Percentiles rank a stretch among this genome's conserved stretches.
Evolutionary conservation across 2,329 filamentous ascomycete species (phyloP).

Genomic region (Venturiaceae sp.): DNA sequence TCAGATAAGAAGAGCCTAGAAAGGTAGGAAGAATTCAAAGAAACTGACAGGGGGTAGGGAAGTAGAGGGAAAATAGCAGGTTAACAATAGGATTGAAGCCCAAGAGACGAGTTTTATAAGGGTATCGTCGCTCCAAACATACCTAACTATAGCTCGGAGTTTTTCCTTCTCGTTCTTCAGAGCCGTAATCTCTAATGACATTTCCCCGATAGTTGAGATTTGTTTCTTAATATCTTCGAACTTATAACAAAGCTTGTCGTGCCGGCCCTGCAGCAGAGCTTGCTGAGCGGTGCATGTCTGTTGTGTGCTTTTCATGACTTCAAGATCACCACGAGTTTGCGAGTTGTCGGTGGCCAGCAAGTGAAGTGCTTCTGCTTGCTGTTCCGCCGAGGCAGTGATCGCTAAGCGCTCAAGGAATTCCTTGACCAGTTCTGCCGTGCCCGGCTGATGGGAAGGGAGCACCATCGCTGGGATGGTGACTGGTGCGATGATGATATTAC

Average conservation of each 20-base stretch:
- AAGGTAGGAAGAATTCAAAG: background rate
- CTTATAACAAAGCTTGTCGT: background rate
- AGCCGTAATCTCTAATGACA: background rate
- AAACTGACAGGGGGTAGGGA: background rate
- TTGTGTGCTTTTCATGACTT: background rate
- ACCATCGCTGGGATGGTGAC: background rate
- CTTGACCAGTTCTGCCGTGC: background rate
- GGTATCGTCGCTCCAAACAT: background rate
- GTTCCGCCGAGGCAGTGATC: background rate
- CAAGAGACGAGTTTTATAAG: background rate
- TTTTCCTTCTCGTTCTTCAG: background rate
- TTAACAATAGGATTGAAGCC: background rate
- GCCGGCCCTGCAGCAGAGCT: background rate
- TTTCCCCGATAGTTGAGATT: background rate
- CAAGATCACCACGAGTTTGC: background rate
- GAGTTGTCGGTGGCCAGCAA: background rate
- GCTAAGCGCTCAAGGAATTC: background rate
- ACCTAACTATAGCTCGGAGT: background rate
- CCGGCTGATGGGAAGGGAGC: background rate
- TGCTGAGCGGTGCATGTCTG: background rate
- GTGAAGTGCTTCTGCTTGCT: background rate
- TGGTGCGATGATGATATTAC: no score
- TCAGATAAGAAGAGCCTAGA: background rate
- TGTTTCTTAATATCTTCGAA: background rate
- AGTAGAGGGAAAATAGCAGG: background rate